These are phyloP conservation scores for Sarcodon aspratus DNA, from an alignment of 768 basidiomycete genomes.

Conservation along the genomic window DNA sequence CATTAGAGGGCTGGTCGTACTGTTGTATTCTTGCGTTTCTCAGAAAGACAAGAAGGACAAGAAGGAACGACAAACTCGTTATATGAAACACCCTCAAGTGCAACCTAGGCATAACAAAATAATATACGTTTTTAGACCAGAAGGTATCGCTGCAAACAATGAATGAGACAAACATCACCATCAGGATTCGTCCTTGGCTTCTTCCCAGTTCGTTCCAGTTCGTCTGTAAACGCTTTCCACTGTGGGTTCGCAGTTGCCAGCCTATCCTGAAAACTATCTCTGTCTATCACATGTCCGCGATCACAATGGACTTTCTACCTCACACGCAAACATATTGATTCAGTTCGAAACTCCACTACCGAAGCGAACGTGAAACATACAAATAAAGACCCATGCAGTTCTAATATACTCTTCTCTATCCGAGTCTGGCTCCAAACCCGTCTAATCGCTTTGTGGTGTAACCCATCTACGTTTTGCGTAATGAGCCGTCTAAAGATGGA, in stretches of 20 bases:
- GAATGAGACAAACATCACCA: slow-evolving; percentile 57
- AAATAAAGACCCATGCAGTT: slow-evolving; percentile 84
- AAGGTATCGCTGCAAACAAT: not conserved
- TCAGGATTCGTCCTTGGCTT: slow-evolving; percentile 82
- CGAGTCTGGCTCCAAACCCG: slow-evolving; percentile 28
- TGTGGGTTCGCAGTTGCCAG: slow-evolving; percentile 65
- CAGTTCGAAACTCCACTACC: not conserved
- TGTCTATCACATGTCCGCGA: slow-evolving; percentile 54
- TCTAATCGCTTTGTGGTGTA: slow-evolving; percentile 72
- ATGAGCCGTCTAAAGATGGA: slow-evolving; percentile 51
- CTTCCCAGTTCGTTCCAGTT: slow-evolving; percentile 43
- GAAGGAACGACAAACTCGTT: slow-evolving; percentile 70
- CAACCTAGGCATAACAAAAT: slow-evolving; percentile 40
- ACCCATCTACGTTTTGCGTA: slow-evolving; percentile 92
- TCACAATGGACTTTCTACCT: slow-evolving; percentile 65
- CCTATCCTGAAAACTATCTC: slow-evolving; percentile 63
- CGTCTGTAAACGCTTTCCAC: slow-evolving; percentile 64
- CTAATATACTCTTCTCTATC: slow-evolving; percentile 42
- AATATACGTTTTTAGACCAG: not conserved
- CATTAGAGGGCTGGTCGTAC: slow-evolving; percentile 24
- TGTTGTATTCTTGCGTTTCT: slow-evolving; percentile 45
- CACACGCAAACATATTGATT: not conserved
- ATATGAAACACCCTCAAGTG: slow-evolving; percentile 67
- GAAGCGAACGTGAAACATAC: slow-evolving; percentile 28
- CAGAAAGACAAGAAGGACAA: slow-evolving; percentile 55